Conservation (phyloP, 2,329 filamentous ascomycete genomes). For the Lecanosticta acicola region DNA sequence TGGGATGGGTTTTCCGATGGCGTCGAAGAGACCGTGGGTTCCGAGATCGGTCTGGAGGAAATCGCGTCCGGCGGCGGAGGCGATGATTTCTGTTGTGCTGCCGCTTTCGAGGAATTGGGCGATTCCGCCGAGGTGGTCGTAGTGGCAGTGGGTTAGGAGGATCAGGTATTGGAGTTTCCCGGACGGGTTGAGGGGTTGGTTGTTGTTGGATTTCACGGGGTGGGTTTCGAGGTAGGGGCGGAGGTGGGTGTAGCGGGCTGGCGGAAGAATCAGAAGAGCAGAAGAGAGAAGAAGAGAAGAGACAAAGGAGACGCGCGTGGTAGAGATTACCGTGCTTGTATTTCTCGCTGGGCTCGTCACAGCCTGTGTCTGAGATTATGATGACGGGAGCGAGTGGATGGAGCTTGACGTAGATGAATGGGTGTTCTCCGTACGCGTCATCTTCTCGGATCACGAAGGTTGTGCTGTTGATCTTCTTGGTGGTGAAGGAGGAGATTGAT, state of each 20-base stretch:
- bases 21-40: slow-evolving; percentile 39
- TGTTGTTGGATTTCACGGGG: slow-evolving; percentile 34
- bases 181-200: slow-evolving; percentile 36
- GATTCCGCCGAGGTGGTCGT: slow-evolving; percentile 38
- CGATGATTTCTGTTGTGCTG: slow-evolving; percentile 29
- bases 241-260: slow-evolving; percentile 32
- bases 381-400: slow-evolving; percentile 31
- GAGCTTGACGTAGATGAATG: slow-evolving; percentile 45
- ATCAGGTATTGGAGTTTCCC: slow-evolving; percentile 35
- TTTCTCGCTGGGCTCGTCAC: slow-evolving; percentile 34
- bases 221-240: slow-evolving; percentile 40
- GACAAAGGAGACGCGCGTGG: background rate
- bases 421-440: slow-evolving; percentile 41
- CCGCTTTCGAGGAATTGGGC: slow-evolving; percentile 31
- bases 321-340: slow-evolving; percentile 19
- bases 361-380: slow-evolving; percentile 45
- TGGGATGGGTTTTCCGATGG: slow-evolving; percentile 34
- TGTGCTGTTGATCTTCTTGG: slow-evolving; percentile 36
- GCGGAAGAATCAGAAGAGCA: background rate
- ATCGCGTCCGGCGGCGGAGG: slow-evolving; percentile 33
- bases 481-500: slow-evolving; percentile 30
- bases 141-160: slow-evolving; percentile 46
- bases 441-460: slow-evolving; percentile 44
- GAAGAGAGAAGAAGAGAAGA: no score
- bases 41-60: slow-evolving; percentile 40